phyloP scores from a whole-genome alignment of 192 early-diverging fungal species.

The Entomortierella lignicola region DNA sequence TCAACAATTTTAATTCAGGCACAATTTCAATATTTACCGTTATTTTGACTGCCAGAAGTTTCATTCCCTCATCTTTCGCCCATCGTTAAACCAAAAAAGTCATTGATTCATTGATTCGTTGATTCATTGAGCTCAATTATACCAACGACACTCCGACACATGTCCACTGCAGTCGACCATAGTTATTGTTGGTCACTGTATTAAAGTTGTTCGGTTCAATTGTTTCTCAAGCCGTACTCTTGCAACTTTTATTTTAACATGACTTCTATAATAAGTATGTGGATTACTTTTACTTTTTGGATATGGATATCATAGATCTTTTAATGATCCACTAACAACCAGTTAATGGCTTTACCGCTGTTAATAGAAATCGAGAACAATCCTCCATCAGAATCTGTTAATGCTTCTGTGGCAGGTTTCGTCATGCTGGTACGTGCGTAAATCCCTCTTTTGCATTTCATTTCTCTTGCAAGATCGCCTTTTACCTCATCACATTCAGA shows the following conservation, averaged over 20 bases:
- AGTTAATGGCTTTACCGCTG: not conserved
- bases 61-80: no score
- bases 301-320: not conserved
- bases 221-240: not conserved
- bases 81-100: no score
- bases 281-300: not conserved
- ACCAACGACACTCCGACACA: not conserved
- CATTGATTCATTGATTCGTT: not conserved
- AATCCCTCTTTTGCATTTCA: not conserved
- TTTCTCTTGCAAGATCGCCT: no score
- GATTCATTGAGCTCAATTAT: not conserved
- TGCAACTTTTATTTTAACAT: not conserved
- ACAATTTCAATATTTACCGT: no score
- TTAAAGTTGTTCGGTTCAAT: not conserved
- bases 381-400: conserved; percentile 35
- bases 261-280: not conserved
- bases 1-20: no score
- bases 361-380: conserved; percentile 36
- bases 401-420: conserved; percentile 32
- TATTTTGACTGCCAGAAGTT: no score
- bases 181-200: conserved; percentile 7
- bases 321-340: not conserved
- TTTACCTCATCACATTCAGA: no score
- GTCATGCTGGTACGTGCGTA: conserved; percentile 48
- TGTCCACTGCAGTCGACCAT: not conserved